A percentile compares a stretch with the other conserved stretches of the same genome.
These are phyloP conservation scores for Inga oerstediana DNA, from an alignment of 306 rosid genomes.

Conservation along the genomic window DNA sequence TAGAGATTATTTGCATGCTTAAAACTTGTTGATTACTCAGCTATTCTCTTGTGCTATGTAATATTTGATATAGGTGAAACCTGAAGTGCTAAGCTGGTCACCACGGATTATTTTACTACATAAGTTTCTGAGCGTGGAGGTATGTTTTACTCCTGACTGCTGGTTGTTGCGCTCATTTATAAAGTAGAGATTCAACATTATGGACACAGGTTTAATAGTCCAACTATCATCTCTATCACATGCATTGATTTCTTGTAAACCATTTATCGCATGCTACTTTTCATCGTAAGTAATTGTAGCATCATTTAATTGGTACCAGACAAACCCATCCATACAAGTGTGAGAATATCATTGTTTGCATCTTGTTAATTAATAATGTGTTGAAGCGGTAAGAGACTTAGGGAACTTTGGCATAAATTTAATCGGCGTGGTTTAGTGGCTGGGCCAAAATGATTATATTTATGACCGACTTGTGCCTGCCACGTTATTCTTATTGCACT, in stretches of 20 bases:
- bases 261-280: background rate
- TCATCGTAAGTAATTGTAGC: background rate
- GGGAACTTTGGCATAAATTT: background rate
- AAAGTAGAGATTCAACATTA: background rate
- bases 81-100: constrained; percentile 93
- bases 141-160: constrained; percentile 39
- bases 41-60: constrained; percentile 15
- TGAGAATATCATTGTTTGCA: constrained; percentile 19
- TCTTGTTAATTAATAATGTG: background rate
- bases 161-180: constrained; percentile 24
- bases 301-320: background rate
- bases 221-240: background rate
- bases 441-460: background rate
- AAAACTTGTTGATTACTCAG: constrained; percentile 18
- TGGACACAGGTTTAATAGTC: constrained; percentile 6
- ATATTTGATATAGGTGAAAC: constrained; percentile 69
- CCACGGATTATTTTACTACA: constrained; percentile 93
- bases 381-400: background rate
- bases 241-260: background rate
- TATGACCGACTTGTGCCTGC: background rate
- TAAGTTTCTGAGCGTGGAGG: constrained; percentile 91
- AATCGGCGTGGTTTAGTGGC: background rate
- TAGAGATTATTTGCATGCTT: constrained; percentile 22
- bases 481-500: background rate
- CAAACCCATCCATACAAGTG: background rate